Evolutionary conservation across 2,329 filamentous ascomycete species (phyloP), one percentile per base, ranked within the genome.

Genomic region (Pleomassaria siparia): DNA sequence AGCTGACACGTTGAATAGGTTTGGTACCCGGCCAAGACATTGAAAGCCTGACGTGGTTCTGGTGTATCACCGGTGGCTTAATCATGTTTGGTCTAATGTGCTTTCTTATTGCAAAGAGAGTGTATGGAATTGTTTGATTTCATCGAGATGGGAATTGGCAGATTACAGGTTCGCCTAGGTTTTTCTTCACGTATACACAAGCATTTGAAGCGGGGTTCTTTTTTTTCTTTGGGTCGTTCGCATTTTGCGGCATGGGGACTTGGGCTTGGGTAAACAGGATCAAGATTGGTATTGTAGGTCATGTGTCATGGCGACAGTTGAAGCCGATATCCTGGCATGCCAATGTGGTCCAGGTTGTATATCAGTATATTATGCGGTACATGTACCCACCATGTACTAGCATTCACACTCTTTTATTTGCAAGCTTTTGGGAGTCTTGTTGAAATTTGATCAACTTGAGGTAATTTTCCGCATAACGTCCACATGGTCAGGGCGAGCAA

Each of bases 1-100:
- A 22, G 24, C 25, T 47, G 18, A 42, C 41, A 29, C n/a, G 20
- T 16, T 37, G 18, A 33, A 12, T 35, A 46, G 59, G 63, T 28
- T 90, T 89, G 78, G 94, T 99, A 0, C 94, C 94, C 0, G 94
- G 94, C 1, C 92, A 97, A 70, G 87, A 92, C 37, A 76, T 85
- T 49, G 90, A 95, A 55, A 87, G 87, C 40, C 50, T 75, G 42
- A 71, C 63, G 16, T 78, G 76, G 76, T 79, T 80, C 64, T 77
- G 73, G 64, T 69, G 67, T 47, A 76, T 86, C 62, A 94, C 91
- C 1, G 87, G 78, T 1, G 88, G 88, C 0, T 72, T 97, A 37
- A 48, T 95, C 2, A 67, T 83, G 15, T 97, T 97, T 71, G 94
- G 91, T 0, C 64, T 91, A 22, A 80, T 78, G 4, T 95, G 91